Conservation (phyloP, 306 rosid genomes). For the Leucaena leucocephala region DNA sequence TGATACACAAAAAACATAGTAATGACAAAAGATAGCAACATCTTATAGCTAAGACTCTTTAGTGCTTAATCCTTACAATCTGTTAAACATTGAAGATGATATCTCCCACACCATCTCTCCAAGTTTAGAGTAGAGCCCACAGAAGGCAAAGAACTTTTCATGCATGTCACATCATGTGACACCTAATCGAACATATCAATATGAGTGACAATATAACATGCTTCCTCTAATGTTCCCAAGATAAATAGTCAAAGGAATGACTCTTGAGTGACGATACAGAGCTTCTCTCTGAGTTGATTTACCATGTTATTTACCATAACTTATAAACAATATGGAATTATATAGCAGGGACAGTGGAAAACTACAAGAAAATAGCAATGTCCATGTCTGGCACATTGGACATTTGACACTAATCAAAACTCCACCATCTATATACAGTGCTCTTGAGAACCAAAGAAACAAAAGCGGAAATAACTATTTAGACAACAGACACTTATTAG, state of each 20-base stretch:
- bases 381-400: constrained; percentile 5
- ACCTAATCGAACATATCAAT: constrained; percentile 1
- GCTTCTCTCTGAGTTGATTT: constrained; percentile 2
- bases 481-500: not conserved
- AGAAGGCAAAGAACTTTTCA: not conserved
- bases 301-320: too few relatives aligned
- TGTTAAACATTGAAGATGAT: constrained; percentile 14
- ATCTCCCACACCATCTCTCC: constrained; percentile 4
- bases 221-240: constrained; percentile 1
- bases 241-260: constrained; percentile 20
- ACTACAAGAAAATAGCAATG: not conserved
- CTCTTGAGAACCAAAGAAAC: not conserved
- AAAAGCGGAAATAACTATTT: not conserved
- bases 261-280: not conserved
- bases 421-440: not conserved
- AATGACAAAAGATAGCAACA: constrained; percentile 20
- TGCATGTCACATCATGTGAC: not conserved
- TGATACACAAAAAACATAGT: not conserved
- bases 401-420: not conserved
- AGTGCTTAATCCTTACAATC: not conserved
- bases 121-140: not conserved
- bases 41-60: not conserved
- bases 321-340: not conserved
- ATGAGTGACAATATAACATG: constrained; percentile 1
- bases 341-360: not conserved